A percentile compares a stretch with the other conserved stretches of the same genome.
Conservation (phyloP, 495 filamentous ascomycete species). For the Oidiodendron maius region DNA sequence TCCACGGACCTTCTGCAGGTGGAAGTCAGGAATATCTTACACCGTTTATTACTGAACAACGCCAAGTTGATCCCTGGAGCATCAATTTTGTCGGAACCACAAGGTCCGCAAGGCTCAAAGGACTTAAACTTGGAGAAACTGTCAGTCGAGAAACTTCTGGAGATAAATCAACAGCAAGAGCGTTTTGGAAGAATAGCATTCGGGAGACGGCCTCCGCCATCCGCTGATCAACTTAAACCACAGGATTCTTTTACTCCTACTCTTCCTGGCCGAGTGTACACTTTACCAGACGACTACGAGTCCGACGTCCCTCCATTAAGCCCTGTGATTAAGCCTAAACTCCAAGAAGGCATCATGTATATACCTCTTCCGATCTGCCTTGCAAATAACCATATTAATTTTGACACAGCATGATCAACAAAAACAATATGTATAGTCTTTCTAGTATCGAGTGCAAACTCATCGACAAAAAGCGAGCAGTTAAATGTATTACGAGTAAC, state of each 20-base stretch:
- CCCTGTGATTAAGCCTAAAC: neutral
- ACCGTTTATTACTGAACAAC: neutral
- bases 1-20: neutral
- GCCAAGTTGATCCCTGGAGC: neutral
- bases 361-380: neutral
- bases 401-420: neutral
- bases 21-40: neutral
- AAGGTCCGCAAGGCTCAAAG: neutral
- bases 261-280: neutral
- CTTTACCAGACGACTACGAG: neutral
- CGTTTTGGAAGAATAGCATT: neutral
- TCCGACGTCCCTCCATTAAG: neutral
- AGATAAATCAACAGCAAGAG: neutral
- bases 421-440: neutral
- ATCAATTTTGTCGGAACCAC: neutral
- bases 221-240: neutral
- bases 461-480: neutral
- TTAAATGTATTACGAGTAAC: neutral
- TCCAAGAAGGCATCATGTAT: neutral
- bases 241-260: neutral
- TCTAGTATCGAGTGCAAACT: neutral
- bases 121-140: neutral
- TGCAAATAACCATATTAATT: neutral
- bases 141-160: neutral
- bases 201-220: neutral